Evolutionary conservation across 805 yeast species (phyloP).

Genomic region (Tetrapisispora arboricola): DNA sequence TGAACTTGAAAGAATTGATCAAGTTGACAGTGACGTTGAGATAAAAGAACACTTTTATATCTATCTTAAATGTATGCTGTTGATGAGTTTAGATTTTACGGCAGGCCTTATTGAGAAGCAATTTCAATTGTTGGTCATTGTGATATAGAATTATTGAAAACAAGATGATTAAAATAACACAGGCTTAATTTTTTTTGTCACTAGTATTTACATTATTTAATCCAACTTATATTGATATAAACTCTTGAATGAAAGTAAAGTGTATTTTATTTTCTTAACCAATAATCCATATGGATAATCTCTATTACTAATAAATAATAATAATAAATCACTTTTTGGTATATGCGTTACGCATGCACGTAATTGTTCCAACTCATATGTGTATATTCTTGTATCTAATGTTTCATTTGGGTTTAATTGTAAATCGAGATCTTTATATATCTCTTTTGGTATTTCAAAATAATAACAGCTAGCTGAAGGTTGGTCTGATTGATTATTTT

Average conservation of each 20-base stretch:
- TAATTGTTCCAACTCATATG: conserved; percentile 25
- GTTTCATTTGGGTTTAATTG: conserved; percentile 1
- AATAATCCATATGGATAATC: conserved; percentile 25
- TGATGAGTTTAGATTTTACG: no score
- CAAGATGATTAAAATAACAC: no score
- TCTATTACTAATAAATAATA: conserved; percentile 19
- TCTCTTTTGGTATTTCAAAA: conserved; percentile 5
- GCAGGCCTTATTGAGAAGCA: no score
- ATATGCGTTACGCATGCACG: conserved; percentile 24
- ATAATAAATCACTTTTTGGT: conserved; percentile 22
- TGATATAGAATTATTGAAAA: no score
- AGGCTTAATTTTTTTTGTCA: no score
- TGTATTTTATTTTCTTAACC: conserved; percentile 22
- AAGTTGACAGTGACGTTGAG: no score
- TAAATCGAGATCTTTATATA: not conserved
- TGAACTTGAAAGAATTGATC: no score
- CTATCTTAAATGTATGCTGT: no score
- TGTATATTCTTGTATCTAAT: conserved; percentile 18
- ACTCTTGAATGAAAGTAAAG: conserved; percentile 15
- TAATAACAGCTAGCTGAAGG: conserved; percentile 10
- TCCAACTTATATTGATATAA: conserved; percentile 22
- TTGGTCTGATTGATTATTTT: conserved; percentile 8
- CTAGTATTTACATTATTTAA: not conserved
- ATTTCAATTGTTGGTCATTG: no score
- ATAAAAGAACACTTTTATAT: no score